Base-by-base conservation (phyloP, 1,139 yeast genomes). In the Candida sp. region DNA sequence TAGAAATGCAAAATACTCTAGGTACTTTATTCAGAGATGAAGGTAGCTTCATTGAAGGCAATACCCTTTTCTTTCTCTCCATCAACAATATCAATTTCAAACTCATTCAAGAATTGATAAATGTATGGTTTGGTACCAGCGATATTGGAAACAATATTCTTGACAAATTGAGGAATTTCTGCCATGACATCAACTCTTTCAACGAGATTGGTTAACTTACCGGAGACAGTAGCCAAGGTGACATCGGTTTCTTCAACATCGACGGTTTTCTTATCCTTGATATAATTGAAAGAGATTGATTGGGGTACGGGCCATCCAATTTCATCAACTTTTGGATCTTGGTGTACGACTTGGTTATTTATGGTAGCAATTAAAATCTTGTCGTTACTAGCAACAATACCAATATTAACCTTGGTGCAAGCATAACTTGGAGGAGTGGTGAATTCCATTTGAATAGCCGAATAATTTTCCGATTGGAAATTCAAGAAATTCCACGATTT, bases 101-200 rank as follows among this genome's bases (percentile, higher is more conserved):
- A 62, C 40, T 77, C 73, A 63, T 87, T 84, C 60, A 85, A 80
- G 68, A 80, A 93, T 70, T 93, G 99, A 67, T 91, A 93, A 57
- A 93, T 91, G 70, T 81, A 93, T 33, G 99, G 99, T 62, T 84
- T 87, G 36, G 98, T 85, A 43, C 98, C 99, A 11, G 96, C 93
- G 45, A 91, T 95, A 47, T 96, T 97, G 51, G 91, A 82, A 36
- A 89, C 98, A 48, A 93, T 87, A 56, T 84, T 87, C 68, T 93
- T 93, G 52, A 93, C 96, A 67, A 93, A 90, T 53, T 81, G 84
- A 37, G 99, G 99, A 49, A 93, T 85, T 70, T 93, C 99, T 36
- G 93, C 90, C 97, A 93, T 90, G 49, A 93, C 98, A 66, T 93
- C 99, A 45, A 93, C 91, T 60, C 98, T 82, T 69, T 89, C 97